Evolutionary conservation across 2,329 filamentous ascomycete genomes (phyloP).

Genomic region (Arachnopeziza araneosa): DNA sequence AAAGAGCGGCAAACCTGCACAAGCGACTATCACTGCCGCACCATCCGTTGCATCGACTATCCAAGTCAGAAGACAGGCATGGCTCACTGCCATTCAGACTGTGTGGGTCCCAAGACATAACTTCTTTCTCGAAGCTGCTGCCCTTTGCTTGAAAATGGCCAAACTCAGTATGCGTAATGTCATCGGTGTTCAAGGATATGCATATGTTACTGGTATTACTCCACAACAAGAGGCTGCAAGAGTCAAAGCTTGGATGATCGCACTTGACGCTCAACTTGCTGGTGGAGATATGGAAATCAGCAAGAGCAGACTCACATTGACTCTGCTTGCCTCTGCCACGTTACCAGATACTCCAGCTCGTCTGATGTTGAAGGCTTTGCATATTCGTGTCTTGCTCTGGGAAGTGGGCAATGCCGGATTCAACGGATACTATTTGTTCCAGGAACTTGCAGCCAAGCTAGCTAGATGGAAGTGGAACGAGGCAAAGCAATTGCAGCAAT

Average conservation of each 20-base stretch:
- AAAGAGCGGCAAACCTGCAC: conserved; percentile 47
- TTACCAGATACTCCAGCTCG: conserved; percentile 76
- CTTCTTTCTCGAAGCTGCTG: conserved; percentile 79
- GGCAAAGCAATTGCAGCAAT: conserved; percentile 59
- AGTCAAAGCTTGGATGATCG: conserved; percentile 89
- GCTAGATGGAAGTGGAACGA: conserved; percentile 77
- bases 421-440: conserved; percentile 57
- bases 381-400: conserved; percentile 86
- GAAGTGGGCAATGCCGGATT: conserved; percentile 62
- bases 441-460: conserved; percentile 65
- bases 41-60: conserved; percentile 77
- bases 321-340: conserved; percentile 81
- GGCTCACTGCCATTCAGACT: conserved; percentile 88
- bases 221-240: conserved; percentile 81
- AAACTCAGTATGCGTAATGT: conserved; percentile 77
- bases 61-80: conserved; percentile 79
- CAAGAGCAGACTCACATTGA: conserved; percentile 78
- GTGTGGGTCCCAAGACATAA: conserved; percentile 87
- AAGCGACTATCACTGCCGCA: conserved; percentile 42
- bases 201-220: conserved; percentile 71
- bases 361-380: conserved; percentile 87
- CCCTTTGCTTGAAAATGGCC: conserved; percentile 70
- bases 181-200: conserved; percentile 72
- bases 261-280: conserved; percentile 85
- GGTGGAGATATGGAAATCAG: conserved; percentile 88